Percentiles rank a stretch among this genome's conserved stretches.
Conservation (phyloP, 495 filamentous ascomycete species). For the Tuber umbilicatum region DNA sequence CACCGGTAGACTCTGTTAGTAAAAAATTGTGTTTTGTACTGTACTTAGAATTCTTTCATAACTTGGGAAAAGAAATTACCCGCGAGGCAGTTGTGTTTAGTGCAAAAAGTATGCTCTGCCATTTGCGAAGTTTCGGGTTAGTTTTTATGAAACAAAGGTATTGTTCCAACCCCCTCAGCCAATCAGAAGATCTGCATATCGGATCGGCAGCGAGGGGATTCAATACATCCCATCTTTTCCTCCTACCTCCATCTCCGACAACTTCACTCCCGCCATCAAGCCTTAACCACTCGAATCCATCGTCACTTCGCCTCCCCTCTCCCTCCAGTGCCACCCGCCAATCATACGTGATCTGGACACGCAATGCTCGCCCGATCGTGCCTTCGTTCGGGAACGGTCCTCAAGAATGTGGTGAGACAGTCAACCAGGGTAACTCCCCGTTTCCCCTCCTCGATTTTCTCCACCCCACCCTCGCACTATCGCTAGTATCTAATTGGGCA, state of each 20-base stretch:
- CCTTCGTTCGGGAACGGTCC: slow-evolving; percentile 70
- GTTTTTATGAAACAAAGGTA: slow-evolving; percentile 16
- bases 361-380: slow-evolving; percentile 82
- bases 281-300: slow-evolving; percentile 6
- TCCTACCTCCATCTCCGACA: slow-evolving; percentile 8
- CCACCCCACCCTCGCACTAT: slow-evolving; percentile 24
- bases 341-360: slow-evolving; percentile 23
- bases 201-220: slow-evolving; percentile 18
- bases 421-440: slow-evolving; percentile 33
- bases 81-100: not conserved
- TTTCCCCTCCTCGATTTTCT: slow-evolving; percentile 2
- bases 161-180: slow-evolving; percentile 18
- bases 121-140: not conserved
- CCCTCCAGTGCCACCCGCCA: not conserved
- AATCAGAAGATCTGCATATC: slow-evolving; percentile 30
- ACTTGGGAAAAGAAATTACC: not conserved
- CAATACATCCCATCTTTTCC: slow-evolving; percentile 23
- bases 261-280: slow-evolving; percentile 17
- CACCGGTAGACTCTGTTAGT: not conserved
- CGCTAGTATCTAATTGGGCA: slow-evolving; percentile 13
- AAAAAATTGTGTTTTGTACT: not conserved
- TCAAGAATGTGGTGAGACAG: slow-evolving; percentile 55
- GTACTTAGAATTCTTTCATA: not conserved
- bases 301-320: slow-evolving; percentile 6
- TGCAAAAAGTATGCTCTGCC: not conserved